phyloP scores from a whole-genome alignment of 2,329 filamentous ascomycete species.

The Phaeosphaeriaceae sp. region DNA sequence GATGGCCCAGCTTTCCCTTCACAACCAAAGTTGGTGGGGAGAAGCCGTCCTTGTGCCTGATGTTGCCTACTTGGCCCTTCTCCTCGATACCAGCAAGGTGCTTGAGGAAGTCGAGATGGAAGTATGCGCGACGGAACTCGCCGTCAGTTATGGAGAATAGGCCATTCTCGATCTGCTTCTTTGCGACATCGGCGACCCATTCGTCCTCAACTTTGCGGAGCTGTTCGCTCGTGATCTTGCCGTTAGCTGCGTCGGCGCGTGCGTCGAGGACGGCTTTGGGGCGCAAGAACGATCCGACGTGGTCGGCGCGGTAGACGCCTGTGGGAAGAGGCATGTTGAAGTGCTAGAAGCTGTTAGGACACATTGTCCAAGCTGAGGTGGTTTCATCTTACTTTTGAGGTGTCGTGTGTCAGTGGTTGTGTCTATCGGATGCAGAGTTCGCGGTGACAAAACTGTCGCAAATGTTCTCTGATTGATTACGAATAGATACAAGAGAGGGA shows the following conservation, averaged over 20 bases:
- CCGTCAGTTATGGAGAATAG: constrained; percentile 62
- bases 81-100: constrained; percentile 62
- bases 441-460: background rate
- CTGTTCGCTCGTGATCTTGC: constrained; percentile 51
- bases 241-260: constrained; percentile 56
- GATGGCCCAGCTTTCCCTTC: constrained; percentile 61
- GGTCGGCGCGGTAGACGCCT: constrained; percentile 58
- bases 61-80: constrained; percentile 56
- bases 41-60: constrained; percentile 52
- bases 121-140: constrained; percentile 64
- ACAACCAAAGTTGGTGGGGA: constrained; percentile 63
- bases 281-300: constrained; percentile 64
- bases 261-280: constrained; percentile 59
- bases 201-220: constrained; percentile 61
- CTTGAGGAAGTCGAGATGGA: constrained; percentile 66
- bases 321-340: constrained; percentile 46
- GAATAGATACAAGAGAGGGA: background rate
- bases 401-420: background rate
- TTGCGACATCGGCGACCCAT: constrained; percentile 57
- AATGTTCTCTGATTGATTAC: background rate
- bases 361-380: background rate
- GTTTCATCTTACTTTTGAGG: background rate
- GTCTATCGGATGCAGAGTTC: background rate
- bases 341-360: constrained; percentile 4
- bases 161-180: constrained; percentile 58